These are phyloP conservation scores for Yarrowia bubula DNA, from an alignment of 805 yeast genomes.

Conservation along the genomic window DNA sequence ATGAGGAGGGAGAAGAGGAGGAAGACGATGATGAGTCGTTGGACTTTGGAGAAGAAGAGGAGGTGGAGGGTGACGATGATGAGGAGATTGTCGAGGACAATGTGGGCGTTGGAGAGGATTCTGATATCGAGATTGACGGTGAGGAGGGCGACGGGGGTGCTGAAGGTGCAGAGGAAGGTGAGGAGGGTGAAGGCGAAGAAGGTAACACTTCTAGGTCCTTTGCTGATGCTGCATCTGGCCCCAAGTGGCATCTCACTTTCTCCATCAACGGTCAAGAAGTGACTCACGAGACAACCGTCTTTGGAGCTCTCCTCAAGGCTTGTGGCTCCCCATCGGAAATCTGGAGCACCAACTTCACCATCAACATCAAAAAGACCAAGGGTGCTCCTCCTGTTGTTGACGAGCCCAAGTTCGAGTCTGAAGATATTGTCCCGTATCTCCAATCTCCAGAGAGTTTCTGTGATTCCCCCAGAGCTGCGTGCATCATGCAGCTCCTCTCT, in stretches of 20 bases:
- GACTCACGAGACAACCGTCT: constrained; percentile 67
- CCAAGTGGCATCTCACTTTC: constrained; percentile 54
- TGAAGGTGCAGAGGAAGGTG: not conserved
- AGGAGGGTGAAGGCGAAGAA: constrained; percentile 8
- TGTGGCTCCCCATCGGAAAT: constrained; percentile 36
- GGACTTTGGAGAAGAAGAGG: constrained; percentile 7
- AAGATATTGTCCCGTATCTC: constrained; percentile 31
- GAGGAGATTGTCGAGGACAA: constrained; percentile 32
- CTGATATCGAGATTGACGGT: constrained; percentile 27
- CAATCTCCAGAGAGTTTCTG: constrained; percentile 34
- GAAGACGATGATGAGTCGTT: constrained; percentile 1
- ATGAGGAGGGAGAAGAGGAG: constrained; percentile 19
- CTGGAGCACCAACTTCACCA: constrained; percentile 58
- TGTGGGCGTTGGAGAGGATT: constrained; percentile 29
- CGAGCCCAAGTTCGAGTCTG: constrained; percentile 31
- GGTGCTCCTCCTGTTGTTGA: constrained; percentile 29
- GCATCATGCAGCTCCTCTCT: constrained; percentile 34
- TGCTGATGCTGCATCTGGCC: constrained; percentile 22
- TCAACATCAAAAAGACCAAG: constrained; percentile 45
- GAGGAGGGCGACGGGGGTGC: not conserved
- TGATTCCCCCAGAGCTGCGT: constrained; percentile 29
- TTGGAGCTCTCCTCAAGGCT: constrained; percentile 55
- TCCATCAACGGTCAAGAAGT: constrained; percentile 54
- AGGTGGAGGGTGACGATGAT: constrained; percentile 27
- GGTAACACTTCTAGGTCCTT: constrained; percentile 15